A percentile compares a stretch with the other conserved stretches of the same genome.
phyloP scores from a whole-genome alignment of 306 rosid genomes.

The Quercus berberidifolia region DNA sequence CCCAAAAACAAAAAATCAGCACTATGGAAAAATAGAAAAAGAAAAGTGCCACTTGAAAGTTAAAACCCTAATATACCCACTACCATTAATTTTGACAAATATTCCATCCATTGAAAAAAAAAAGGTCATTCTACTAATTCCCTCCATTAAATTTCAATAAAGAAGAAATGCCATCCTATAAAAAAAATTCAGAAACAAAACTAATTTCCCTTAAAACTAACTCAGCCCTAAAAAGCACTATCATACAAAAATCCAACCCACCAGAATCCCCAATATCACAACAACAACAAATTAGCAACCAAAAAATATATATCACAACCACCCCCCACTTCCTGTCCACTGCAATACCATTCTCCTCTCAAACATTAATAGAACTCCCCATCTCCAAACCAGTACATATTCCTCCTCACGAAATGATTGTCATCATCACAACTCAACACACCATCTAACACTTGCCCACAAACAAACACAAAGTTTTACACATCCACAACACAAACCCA shows the following conservation, averaged over 20 bases:
- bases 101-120: background rate
- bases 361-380: background rate
- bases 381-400: background rate
- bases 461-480: background rate
- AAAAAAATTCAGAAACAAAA: background rate
- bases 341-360: background rate
- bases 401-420: background rate
- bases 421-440: too few relatives aligned
- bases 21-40: background rate
- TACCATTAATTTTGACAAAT: background rate
- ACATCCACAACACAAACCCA: background rate
- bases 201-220: background rate
- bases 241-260: background rate
- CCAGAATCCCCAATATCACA: background rate
- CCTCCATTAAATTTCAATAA: background rate
- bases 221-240: too few relatives aligned
- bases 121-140: background rate
- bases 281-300: background rate
- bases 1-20: conserved; percentile 21
- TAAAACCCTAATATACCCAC: background rate
- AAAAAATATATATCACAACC: too few relatives aligned
- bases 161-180: background rate
- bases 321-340: background rate
- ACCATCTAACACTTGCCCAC: background rate
- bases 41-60: conserved; percentile 1